These are phyloP conservation scores for Canna indica DNA, from an alignment of 176 grass and related monocot species.

Conservation along the genomic window DNA sequence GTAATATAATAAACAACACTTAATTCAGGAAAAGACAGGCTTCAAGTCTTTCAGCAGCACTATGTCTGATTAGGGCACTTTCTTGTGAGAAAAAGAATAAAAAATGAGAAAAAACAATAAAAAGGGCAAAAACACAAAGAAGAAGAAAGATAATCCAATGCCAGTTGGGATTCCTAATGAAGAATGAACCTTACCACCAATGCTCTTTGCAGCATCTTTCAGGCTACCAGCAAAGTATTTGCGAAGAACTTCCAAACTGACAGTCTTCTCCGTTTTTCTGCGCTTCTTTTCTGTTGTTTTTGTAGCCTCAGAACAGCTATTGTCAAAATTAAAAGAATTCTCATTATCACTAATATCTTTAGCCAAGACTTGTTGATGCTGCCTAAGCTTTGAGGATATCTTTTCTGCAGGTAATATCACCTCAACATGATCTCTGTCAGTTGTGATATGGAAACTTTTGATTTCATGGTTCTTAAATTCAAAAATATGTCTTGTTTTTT, in stretches of 20 bases:
- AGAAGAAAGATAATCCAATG: conserved; percentile 16
- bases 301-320: conserved; percentile 22
- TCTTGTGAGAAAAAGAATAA: background rate
- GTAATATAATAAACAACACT: too few species aligned
- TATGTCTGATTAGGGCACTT: background rate
- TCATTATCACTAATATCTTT: background rate
- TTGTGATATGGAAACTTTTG: conserved; percentile 10
- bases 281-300: conserved; percentile 48
- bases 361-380: conserved; percentile 17
- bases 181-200: conserved; percentile 56
- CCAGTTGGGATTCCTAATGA: conserved; percentile 24
- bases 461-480: conserved; percentile 25
- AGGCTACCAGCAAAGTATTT: conserved; percentile 88
- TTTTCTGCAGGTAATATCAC: conserved; percentile 2
- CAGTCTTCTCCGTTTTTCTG: conserved; percentile 67
- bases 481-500: background rate
- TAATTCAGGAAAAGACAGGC: background rate
- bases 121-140: conserved; percentile 14
- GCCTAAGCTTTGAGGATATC: conserved; percentile 1
- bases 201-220: conserved; percentile 88
- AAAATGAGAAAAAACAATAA: background rate
- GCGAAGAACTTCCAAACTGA: conserved; percentile 74
- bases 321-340: conserved; percentile 15
- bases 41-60: background rate
- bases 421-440: background rate